These are phyloP conservation scores for Calonectria montana DNA, from an alignment of 2,329 filamentous ascomycete species.

Conservation along the genomic window DNA sequence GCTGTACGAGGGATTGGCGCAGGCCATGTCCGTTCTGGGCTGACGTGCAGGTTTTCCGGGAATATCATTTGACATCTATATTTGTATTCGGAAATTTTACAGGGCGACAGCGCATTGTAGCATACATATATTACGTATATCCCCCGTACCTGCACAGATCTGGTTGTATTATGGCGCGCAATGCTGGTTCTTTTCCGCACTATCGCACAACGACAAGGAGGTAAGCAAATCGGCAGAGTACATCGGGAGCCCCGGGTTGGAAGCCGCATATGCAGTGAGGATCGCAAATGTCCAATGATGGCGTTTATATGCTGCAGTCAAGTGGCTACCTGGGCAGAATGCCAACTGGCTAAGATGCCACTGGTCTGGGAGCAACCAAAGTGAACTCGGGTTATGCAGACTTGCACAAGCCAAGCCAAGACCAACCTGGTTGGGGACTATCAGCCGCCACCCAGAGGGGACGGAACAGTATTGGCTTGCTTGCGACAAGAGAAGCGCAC, in stretches of 20 bases:
- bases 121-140: not conserved
- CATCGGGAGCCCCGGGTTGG: conserved; percentile 2
- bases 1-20: conserved; percentile 9
- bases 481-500: not conserved
- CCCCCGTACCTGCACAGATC: conserved; percentile 12
- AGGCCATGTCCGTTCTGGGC: not conserved
- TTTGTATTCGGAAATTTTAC: conserved; percentile 3
- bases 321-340: not conserved
- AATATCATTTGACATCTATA: not conserved
- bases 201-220: not conserved
- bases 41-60: not conserved
- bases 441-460: not conserved
- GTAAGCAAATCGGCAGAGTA: not conserved
- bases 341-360: conserved; percentile 4
- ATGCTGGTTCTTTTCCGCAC: not conserved
- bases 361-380: not conserved
- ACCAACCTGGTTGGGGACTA: not conserved
- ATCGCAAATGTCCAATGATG: conserved; percentile 4
- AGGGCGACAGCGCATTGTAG: not conserved
- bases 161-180: not conserved
- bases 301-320: not conserved
- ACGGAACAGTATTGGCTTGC: not conserved
- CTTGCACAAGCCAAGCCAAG: not conserved
- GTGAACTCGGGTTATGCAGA: not conserved
- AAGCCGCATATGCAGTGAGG: not conserved